Conservation (phyloP, 805 yeast species). For the Middelhovenomyces tepae region DNA sequence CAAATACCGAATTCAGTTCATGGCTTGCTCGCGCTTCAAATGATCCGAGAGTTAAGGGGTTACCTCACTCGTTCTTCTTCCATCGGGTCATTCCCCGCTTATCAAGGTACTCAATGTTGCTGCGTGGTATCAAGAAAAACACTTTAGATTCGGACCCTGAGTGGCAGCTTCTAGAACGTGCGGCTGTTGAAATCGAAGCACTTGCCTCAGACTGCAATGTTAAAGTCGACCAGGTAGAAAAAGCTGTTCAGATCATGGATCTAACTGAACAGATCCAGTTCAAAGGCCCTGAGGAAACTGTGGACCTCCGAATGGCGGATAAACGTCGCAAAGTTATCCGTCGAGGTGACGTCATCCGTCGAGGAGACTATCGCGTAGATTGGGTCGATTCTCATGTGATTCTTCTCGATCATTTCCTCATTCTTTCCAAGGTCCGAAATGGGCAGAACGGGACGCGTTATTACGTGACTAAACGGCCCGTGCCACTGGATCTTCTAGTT, state of each 20-base stretch:
- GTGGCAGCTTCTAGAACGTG: slow-evolving; percentile 40
- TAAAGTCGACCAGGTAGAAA: slow-evolving; percentile 53
- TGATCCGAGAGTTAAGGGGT: slow-evolving; percentile 34
- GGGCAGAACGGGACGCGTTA: slow-evolving; percentile 22
- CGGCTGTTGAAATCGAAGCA: slow-evolving; percentile 44
- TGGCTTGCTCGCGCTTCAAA: slow-evolving; percentile 52
- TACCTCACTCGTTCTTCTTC: slow-evolving; percentile 38
- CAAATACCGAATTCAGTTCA: slow-evolving; percentile 37
- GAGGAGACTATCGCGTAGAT: slow-evolving; percentile 58
- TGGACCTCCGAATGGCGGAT: slow-evolving; percentile 45
- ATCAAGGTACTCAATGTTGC: slow-evolving; percentile 52
- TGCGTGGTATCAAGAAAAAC: slow-evolving; percentile 47
- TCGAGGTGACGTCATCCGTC: slow-evolving; percentile 50
- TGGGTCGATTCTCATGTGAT: slow-evolving; percentile 44
- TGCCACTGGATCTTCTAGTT: slow-evolving; percentile 44
- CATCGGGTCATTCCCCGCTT: slow-evolving; percentile 45
- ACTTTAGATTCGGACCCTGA: slow-evolving; percentile 45
- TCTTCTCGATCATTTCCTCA: slow-evolving; percentile 59
- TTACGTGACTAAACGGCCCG: slow-evolving; percentile 21
- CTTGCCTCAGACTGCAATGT: slow-evolving; percentile 55
- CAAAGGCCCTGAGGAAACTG: slow-evolving; percentile 37
- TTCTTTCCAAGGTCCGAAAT: slow-evolving; percentile 29
- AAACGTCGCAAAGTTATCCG: slow-evolving; percentile 46
- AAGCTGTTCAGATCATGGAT: slow-evolving; percentile 43
- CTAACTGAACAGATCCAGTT: slow-evolving; percentile 47